Conservation (phyloP, 2,329 filamentous ascomycete species). For the Harringtonia lauricola region DNA sequence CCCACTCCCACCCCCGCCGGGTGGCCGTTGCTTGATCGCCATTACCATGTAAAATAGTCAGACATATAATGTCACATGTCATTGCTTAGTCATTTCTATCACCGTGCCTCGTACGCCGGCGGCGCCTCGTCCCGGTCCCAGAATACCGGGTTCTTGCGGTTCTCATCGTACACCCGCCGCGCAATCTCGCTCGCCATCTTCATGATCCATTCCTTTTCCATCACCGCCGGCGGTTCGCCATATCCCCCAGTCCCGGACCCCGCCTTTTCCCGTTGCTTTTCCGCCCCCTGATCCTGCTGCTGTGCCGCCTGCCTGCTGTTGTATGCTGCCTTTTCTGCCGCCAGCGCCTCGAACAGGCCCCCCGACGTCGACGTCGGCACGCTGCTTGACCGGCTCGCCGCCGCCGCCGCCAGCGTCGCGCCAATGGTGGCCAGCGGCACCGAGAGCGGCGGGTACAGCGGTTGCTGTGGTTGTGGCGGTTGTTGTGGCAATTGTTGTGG, state of each 20-base stretch:
- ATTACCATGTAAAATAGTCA: too few species aligned
- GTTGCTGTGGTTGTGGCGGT: background rate
- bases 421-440: conserved; percentile 4
- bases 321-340: background rate
- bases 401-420: conserved; percentile 2
- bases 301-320: too few species aligned
- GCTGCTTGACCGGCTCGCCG: background rate
- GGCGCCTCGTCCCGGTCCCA: conserved; percentile 47
- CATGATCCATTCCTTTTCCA: conserved; percentile 77
- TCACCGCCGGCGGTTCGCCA: conserved; percentile 46
- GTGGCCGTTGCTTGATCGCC: too few species aligned
- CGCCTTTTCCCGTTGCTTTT: background rate
- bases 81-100: too few species aligned
- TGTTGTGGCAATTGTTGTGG: background rate
- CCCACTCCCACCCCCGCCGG: too few species aligned
- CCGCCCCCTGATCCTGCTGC: too few species aligned
- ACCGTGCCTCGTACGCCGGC: conserved; percentile 43
- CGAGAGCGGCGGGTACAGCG: background rate
- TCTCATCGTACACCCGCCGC: conserved; percentile 77
- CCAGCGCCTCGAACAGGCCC: too few species aligned
- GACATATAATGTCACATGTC: too few species aligned
- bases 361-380: too few species aligned
- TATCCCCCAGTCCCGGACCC: background rate
- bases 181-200: conserved; percentile 94
- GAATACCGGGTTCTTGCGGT: conserved; percentile 42